These are phyloP conservation scores for Plasmodium adleri DNA, from an alignment of 169 alveolate genomes.

Conservation along the genomic window DNA sequence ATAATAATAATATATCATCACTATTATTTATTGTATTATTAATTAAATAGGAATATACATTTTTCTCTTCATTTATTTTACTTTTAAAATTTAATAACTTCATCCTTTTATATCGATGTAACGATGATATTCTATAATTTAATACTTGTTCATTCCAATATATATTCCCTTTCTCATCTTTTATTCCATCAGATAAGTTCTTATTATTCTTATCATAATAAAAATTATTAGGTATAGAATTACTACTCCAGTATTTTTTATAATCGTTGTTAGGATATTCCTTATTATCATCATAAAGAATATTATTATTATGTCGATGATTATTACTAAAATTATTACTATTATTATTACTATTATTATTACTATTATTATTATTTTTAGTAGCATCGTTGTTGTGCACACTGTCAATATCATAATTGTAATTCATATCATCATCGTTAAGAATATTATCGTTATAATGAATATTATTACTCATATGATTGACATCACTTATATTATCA, in stretches of 20 bases:
- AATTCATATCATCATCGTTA: too few species aligned
- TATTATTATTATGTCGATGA: not conserved
- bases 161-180: slow-evolving; percentile 9
- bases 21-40: not conserved
- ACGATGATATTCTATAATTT: slow-evolving; percentile 4
- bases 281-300: not conserved
- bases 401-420: too few species aligned
- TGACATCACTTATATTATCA: too few species aligned
- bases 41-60: slow-evolving; percentile 3
- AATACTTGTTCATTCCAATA: slow-evolving; percentile 23
- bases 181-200: not conserved
- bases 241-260: not conserved
- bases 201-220: slow-evolving; percentile 13
- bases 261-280: not conserved
- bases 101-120: slow-evolving; percentile 35
- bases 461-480: too few species aligned
- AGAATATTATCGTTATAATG: too few species aligned
- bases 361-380: not conserved
- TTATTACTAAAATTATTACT: not conserved
- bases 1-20: slow-evolving; percentile 33
- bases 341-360: not conserved
- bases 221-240: not conserved
- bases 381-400: too few species aligned
- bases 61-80: slow-evolving; percentile 8
- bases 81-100: slow-evolving; percentile 1